phyloP scores from a whole-genome alignment of 1,139 yeast genomes.

The Sugiyamaella pinicola region DNA sequence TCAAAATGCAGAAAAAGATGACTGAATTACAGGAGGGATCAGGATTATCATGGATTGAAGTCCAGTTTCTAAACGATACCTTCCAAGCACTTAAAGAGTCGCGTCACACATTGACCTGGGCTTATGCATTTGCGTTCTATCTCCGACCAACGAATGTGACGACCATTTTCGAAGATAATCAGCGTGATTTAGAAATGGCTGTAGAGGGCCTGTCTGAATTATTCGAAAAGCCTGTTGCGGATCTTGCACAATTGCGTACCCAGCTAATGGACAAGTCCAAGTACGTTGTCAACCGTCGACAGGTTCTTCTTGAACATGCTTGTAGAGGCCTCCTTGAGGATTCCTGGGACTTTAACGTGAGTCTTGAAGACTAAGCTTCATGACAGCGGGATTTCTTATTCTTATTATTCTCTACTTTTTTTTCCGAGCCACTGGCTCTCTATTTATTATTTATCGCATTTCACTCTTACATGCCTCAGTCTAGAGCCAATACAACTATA shows the following conservation, averaged over 20 bases:
- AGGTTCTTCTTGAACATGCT: conserved; percentile 42
- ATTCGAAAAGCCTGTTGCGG: conserved; percentile 48
- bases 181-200: conserved; percentile 66
- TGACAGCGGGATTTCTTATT: no score
- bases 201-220: conserved; percentile 80
- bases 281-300: conserved; percentile 43
- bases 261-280: conserved; percentile 43
- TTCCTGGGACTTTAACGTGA: conserved; percentile 37
- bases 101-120: conserved; percentile 84
- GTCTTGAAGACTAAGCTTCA: conserved; percentile 4
- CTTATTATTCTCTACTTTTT: neutral
- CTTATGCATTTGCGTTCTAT: conserved; percentile 80
- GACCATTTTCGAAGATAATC: conserved; percentile 69
- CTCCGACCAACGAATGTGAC: conserved; percentile 52
- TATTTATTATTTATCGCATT: neutral
- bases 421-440: neutral
- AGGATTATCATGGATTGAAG: conserved; percentile 85
- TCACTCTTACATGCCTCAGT: no score
- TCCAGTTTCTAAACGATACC: conserved; percentile 78
- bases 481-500: no score
- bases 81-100: conserved; percentile 66
- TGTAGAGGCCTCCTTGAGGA: conserved; percentile 41
- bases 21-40: conserved; percentile 62
- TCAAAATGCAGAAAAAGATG: conserved; percentile 64
- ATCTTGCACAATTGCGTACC: conserved; percentile 39